Evolutionary conservation across 2,329 filamentous ascomycete species (phyloP).

Genomic region (Tolypocladium guangdongense): DNA sequence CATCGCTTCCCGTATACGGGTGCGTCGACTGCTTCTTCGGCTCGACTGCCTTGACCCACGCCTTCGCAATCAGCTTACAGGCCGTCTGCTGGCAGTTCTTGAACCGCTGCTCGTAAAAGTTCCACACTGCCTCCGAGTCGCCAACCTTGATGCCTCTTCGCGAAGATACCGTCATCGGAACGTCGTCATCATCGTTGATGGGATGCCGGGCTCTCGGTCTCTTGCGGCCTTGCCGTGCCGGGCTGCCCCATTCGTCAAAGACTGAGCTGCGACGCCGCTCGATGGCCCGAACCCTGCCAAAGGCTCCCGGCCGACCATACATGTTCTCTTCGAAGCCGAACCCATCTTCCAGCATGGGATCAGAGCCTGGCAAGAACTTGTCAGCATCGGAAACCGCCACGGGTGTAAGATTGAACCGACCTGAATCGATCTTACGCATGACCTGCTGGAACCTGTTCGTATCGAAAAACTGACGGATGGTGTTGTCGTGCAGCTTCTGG

Average conservation of each 20-base stretch:
- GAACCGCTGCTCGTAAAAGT: slow-evolving; percentile 51
- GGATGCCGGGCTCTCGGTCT: slow-evolving; percentile 24
- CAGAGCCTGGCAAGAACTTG: slow-evolving; percentile 14
- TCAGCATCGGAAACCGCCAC: background rate
- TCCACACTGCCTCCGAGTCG: slow-evolving; percentile 41
- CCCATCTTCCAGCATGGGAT: slow-evolving; percentile 21
- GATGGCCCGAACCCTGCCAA: slow-evolving; percentile 13
- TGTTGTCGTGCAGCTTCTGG: slow-evolving; percentile 22
- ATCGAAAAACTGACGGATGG: slow-evolving; percentile 36
- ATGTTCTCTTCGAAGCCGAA: slow-evolving; percentile 14
- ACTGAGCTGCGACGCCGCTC: slow-evolving; percentile 21
- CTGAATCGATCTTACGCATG: slow-evolving; percentile 24
- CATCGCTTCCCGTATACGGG: slow-evolving; percentile 57
- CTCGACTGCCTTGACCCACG: slow-evolving; percentile 64
- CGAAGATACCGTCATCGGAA: slow-evolving; percentile 25
- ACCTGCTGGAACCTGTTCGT: slow-evolving; percentile 29
- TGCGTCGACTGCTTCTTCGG: slow-evolving; percentile 68
- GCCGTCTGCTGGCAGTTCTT: slow-evolving; percentile 58
- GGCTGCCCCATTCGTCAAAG: slow-evolving; percentile 21
- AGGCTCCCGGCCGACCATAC: slow-evolving; percentile 13
- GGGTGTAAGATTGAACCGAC: slow-evolving; percentile 16
- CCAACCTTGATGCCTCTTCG: slow-evolving; percentile 40
- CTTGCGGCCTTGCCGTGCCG: slow-evolving; percentile 17
- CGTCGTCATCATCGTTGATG: slow-evolving; percentile 28
- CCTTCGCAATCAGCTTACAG: slow-evolving; percentile 63